phyloP scores from a whole-genome alignment of 2,329 filamentous ascomycete genomes.

The Onygenales sp. region DNA sequence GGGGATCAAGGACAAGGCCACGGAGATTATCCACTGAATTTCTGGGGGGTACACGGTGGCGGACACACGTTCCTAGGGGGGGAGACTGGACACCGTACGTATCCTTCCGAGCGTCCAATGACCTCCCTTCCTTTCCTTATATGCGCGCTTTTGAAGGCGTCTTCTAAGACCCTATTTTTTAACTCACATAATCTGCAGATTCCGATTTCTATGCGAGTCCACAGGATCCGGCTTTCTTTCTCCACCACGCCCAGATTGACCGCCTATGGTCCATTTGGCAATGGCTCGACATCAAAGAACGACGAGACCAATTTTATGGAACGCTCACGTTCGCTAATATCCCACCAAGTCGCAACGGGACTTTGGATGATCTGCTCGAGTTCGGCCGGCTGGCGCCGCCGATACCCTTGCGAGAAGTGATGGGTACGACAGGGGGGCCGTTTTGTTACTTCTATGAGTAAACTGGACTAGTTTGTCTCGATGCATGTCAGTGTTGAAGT shows the following conservation, averaged over 20 bases:
- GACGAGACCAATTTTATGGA: slow-evolving; percentile 4
- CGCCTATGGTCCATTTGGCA: slow-evolving; percentile 18
- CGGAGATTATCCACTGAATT: slow-evolving; percentile 4
- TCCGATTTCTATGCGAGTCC: slow-evolving; percentile 11
- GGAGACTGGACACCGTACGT: slow-evolving; percentile 8
- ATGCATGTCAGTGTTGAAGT: too few species aligned
- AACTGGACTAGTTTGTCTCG: neutral
- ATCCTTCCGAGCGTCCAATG: neutral
- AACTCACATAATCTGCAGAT: neutral
- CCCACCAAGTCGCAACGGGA: slow-evolving; percentile 15
- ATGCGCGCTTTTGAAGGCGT: too few species aligned
- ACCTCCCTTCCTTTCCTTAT: too few species aligned
- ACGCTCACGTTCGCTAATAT: slow-evolving; percentile 9
- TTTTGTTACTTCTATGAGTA: slow-evolving; percentile 19
- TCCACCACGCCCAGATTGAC: slow-evolving; percentile 15
- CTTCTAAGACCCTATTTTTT: neutral
- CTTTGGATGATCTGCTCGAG: slow-evolving; percentile 18
- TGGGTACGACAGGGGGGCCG: slow-evolving; percentile 15
- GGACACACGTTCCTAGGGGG: slow-evolving; percentile 11
- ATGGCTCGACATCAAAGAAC: slow-evolving; percentile 8
- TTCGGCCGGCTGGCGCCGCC: slow-evolving; percentile 12
- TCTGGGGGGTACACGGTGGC: slow-evolving; percentile 11
- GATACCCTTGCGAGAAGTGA: slow-evolving; percentile 11
- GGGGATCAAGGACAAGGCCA: slow-evolving; percentile 4
- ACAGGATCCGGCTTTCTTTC: slow-evolving; percentile 15